phyloP scores from a whole-genome alignment of 768 basidiomycete species.

The Daedalea quercina region DNA sequence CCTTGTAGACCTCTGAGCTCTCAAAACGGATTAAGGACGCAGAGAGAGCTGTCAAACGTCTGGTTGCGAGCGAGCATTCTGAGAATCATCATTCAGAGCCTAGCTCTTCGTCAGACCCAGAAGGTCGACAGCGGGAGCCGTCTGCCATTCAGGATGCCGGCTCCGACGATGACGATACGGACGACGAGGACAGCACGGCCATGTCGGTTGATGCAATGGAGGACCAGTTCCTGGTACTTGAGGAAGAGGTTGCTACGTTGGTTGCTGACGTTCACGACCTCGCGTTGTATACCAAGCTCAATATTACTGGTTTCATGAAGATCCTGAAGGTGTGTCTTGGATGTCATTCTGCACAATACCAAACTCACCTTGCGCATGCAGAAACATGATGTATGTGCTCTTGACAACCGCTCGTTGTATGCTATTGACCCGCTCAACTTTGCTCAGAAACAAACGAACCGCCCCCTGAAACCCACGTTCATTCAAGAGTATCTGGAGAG shows the following conservation, averaged over 20 bases:
- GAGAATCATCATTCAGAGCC: conserved; percentile 12
- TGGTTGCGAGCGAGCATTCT: conserved; percentile 55
- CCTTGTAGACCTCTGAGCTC: conserved; percentile 67
- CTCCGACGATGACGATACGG: conserved; percentile 56
- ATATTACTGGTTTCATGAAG: conserved; percentile 98
- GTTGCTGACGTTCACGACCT: conserved; percentile 92
- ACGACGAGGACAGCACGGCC: conserved; percentile 39
- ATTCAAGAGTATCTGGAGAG: conserved; percentile 89
- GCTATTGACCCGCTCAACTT: not conserved
- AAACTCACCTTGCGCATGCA: conserved; percentile 19
- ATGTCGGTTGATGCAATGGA: conserved; percentile 73
- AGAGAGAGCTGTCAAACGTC: conserved; percentile 71
- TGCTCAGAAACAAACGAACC: conserved; percentile 83
- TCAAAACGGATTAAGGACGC: conserved; percentile 76
- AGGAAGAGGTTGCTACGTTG: conserved; percentile 91
- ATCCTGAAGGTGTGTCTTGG: conserved; percentile 70
- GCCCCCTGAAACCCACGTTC: conserved; percentile 79
- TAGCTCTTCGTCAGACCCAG: conserved; percentile 33
- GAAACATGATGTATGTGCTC: conserved; percentile 83
- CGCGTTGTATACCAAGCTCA: conserved; percentile 91
- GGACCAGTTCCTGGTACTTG: conserved; percentile 77
- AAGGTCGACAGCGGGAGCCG: conserved; percentile 45
- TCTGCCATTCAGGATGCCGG: conserved; percentile 55
- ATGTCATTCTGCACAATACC: not conserved
- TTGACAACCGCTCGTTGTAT: not conserved